These are phyloP conservation scores for Phytophthora macrochlamydospora DNA, from an alignment of 352 stramenopile species.

Conservation along the genomic window DNA sequence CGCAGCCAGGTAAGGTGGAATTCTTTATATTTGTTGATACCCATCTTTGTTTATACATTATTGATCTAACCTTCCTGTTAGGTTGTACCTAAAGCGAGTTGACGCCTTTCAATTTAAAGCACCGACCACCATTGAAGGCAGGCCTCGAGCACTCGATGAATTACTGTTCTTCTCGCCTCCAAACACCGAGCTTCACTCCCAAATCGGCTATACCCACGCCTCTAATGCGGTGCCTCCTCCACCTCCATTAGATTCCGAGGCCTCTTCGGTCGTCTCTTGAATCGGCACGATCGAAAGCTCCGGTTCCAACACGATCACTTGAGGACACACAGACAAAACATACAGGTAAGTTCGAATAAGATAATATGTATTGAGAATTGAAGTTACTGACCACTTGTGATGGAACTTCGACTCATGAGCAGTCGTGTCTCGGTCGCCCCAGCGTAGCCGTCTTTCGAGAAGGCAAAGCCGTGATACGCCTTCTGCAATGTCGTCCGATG, in stretches of 20 bases:
- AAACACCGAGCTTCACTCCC: constrained; percentile 23
- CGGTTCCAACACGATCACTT: too few species aligned
- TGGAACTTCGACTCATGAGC: constrained; percentile 53
- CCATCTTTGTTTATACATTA: background rate
- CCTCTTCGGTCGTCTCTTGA: too few species aligned
- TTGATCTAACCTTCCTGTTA: background rate
- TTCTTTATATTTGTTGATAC: too few species aligned
- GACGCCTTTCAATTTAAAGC: constrained; percentile 10
- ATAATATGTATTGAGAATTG: constrained; percentile 1
- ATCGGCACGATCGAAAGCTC: too few species aligned
- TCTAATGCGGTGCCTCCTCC: constrained; percentile 35
- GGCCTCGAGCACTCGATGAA: constrained; percentile 28
- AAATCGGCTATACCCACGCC: constrained; percentile 33
- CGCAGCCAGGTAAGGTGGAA: constrained; percentile 26
- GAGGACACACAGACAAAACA: too few species aligned
- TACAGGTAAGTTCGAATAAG: background rate
- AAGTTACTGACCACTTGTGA: constrained; percentile 17
- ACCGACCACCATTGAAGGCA: constrained; percentile 19
- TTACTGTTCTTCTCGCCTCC: constrained; percentile 41
- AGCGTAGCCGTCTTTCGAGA: constrained; percentile 66
- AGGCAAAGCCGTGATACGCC: constrained; percentile 74
- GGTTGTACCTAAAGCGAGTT: constrained; percentile 19
- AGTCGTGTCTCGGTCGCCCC: constrained; percentile 56
- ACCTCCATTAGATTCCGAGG: background rate
- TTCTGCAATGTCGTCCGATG: constrained; percentile 39